These are phyloP conservation scores for Pseudoscleropodium purum DNA, from an alignment of 225 moss, liverwort and hornwort species.

Conservation along the genomic window DNA sequence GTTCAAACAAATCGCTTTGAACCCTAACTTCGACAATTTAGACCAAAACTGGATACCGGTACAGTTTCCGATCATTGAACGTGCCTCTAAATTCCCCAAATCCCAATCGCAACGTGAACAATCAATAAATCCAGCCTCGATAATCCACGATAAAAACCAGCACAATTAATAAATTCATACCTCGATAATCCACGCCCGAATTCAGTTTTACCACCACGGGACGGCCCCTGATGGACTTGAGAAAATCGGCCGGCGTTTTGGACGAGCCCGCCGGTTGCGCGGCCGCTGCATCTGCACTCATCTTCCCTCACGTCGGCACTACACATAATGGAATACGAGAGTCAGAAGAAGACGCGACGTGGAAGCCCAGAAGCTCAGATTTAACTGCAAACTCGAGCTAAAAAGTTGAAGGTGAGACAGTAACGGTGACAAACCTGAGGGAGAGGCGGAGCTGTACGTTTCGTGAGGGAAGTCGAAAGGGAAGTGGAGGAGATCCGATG, in stretches of 20 bases:
- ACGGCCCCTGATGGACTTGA: conserved; percentile 89
- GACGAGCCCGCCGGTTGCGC: conserved; percentile 47
- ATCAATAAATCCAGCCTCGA: conserved; percentile 33
- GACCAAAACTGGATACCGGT: neutral
- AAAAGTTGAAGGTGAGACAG: neutral
- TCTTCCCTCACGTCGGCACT: conserved; percentile 17
- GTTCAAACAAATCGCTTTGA: neutral
- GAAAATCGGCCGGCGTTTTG: conserved; percentile 95
- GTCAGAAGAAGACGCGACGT: neutral
- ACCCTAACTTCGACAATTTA: neutral
- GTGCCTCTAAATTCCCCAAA: neutral
- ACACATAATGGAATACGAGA: neutral
- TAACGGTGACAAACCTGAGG: neutral
- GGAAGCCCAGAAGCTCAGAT: neutral
- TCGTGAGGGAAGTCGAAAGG: neutral
- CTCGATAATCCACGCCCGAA: conserved; percentile 97
- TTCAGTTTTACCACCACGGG: conserved; percentile 95
- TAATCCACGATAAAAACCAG: conserved; percentile 44
- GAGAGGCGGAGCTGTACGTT: neutral
- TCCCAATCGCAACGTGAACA: neutral
- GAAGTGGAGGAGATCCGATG: neutral
- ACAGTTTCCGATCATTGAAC: neutral
- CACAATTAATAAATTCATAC: neutral
- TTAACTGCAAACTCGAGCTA: neutral
- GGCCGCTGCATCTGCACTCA: conserved; percentile 50